phyloP scores from a whole-genome alignment of 768 basidiomycete species.

The Fistulinella prunicolor region DNA sequence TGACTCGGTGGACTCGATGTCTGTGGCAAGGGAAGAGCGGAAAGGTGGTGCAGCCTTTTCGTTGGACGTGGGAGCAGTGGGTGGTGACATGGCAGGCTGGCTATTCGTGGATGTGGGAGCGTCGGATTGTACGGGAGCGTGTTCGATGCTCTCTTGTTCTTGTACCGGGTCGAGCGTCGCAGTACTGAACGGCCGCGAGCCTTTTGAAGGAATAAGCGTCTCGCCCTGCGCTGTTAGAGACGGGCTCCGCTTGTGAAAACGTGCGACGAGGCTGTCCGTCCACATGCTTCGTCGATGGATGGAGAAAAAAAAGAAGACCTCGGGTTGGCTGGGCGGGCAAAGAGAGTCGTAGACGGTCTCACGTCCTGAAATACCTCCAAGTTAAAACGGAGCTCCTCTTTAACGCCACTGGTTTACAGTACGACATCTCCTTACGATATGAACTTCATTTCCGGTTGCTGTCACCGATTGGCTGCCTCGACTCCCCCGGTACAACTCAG shows the following conservation, averaged over 20 bases:
- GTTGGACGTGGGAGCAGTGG: not conserved
- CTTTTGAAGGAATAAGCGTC: slow-evolving; percentile 14
- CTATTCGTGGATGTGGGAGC: slow-evolving; percentile 1
- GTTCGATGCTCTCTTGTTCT: slow-evolving; percentile 5
- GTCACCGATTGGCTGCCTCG: not conserved
- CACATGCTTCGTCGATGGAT: slow-evolving; percentile 5
- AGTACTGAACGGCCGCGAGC: slow-evolving; percentile 3
- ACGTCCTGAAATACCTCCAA: slow-evolving; percentile 10
- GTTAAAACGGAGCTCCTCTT: slow-evolving; percentile 1
- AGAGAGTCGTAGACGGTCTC: too few species aligned
- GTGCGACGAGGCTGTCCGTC: slow-evolving; percentile 13
- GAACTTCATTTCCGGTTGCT: not conserved
- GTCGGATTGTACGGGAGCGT: not conserved
- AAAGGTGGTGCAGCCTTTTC: not conserved
- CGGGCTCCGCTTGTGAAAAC: slow-evolving; percentile 9
- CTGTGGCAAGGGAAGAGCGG: not conserved
- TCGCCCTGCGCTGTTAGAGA: slow-evolving; percentile 7
- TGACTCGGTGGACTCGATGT: slow-evolving; percentile 13
- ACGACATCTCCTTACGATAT: not conserved
- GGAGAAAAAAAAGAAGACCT: not conserved
- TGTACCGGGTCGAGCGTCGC: slow-evolving; percentile 9
- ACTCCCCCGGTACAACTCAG: too few species aligned
- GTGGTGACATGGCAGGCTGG: not conserved
- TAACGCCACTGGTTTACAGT: slow-evolving; percentile 5
- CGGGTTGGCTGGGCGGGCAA: too few species aligned